Conservation (phyloP, 768 basidiomycete genomes). For the Pleurotus ostreatus region DNA sequence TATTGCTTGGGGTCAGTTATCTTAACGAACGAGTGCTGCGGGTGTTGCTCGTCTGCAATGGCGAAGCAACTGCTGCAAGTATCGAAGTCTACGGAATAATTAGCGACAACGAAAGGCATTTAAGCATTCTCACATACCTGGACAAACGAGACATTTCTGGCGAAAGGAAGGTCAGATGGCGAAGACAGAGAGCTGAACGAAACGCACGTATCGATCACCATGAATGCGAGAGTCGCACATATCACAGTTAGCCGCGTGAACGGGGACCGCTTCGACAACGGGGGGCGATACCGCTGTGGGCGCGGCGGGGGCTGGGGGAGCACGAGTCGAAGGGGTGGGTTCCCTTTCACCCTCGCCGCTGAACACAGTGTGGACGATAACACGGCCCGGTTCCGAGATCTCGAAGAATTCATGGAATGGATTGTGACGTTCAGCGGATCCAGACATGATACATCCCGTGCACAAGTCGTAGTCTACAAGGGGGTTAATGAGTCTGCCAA, state of each 20-base stretch:
- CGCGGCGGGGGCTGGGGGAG: slow-evolving; percentile 10
- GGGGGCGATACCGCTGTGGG: slow-evolving; percentile 7
- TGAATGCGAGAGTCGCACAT: slow-evolving; percentile 68
- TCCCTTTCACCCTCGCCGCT: slow-evolving; percentile 32
- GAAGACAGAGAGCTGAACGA: slow-evolving; percentile 7
- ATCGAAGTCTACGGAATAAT: slow-evolving; percentile 54
- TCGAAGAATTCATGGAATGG: slow-evolving; percentile 70
- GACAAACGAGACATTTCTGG: slow-evolving; percentile 77
- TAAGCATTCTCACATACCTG: slow-evolving; percentile 20
- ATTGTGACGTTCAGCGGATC: slow-evolving; percentile 49
- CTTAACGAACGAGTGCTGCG: slow-evolving; percentile 68
- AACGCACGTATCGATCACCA: slow-evolving; percentile 70
- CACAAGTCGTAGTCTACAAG: slow-evolving; percentile 70
- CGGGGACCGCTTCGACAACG: slow-evolving; percentile 18
- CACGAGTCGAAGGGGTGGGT: slow-evolving; percentile 7
- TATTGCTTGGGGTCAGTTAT: slow-evolving; percentile 50
- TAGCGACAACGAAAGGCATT: not conserved
- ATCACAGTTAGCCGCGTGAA: slow-evolving; percentile 70
- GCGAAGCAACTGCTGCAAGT: slow-evolving; percentile 69
- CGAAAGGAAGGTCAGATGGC: not conserved
- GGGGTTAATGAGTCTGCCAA: not conserved
- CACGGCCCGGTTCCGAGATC: slow-evolving; percentile 59
- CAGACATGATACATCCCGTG: slow-evolving; percentile 47
- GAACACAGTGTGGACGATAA: slow-evolving; percentile 61
- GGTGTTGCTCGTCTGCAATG: slow-evolving; percentile 73